Conservation (phyloP, 1,284 basidiomycete species). For the Papiliotrema laurentii region DNA sequence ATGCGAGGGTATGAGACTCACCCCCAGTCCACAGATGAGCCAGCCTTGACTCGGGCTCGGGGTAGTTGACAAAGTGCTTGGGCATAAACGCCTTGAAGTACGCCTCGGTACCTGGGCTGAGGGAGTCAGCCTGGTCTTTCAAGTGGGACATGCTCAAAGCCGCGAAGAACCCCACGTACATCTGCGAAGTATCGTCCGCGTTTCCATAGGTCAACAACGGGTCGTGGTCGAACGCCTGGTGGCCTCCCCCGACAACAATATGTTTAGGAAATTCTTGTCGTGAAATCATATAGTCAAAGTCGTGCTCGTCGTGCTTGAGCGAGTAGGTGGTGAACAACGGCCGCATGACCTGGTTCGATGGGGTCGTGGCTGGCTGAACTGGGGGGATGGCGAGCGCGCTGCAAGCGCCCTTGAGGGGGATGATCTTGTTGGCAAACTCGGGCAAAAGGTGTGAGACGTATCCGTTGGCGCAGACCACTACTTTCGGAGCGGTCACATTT, state of each 20-base stretch:
- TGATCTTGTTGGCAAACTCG: constrained; percentile 11
- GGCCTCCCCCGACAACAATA: constrained; percentile 8
- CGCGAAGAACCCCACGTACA: constrained; percentile 2
- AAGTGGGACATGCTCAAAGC: not conserved
- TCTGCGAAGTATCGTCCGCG: constrained; percentile 5
- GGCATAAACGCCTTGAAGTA: constrained; percentile 2
- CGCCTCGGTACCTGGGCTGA: not conserved
- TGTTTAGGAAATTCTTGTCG: constrained; percentile 10
- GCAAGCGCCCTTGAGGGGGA: constrained; percentile 7
- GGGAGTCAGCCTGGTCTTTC: no score
- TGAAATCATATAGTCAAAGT: constrained; percentile 12
- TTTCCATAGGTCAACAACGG: constrained; percentile 6
- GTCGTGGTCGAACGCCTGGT: not conserved
- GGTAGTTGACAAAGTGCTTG: constrained; percentile 2
- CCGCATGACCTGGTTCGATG: constrained; percentile 5
- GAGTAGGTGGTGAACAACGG: constrained; percentile 9
- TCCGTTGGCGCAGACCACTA: constrained; percentile 8
- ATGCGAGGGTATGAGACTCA: not conserved
- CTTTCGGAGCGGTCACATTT: not conserved
- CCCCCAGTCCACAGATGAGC: constrained; percentile 1
- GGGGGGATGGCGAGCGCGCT: constrained; percentile 5
- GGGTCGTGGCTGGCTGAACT: constrained; percentile 5
- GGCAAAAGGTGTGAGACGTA: constrained; percentile 7
- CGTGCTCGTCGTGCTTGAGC: constrained; percentile 6
- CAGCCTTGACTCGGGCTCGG: not conserved